Evolutionary conservation across 306 rosid species (phyloP).

Genomic region (Quercus bicolor): DNA sequence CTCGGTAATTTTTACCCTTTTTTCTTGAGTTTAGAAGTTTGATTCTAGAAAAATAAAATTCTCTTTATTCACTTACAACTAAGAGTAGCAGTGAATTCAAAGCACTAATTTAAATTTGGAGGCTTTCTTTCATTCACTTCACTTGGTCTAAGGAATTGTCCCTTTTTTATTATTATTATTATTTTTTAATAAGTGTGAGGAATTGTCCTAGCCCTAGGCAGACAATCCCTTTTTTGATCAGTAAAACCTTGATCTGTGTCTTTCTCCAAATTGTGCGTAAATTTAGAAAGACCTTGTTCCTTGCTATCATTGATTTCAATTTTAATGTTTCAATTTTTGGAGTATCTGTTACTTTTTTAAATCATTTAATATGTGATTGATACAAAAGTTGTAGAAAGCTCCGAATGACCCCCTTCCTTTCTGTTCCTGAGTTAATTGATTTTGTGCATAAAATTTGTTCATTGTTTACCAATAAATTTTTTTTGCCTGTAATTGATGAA

Average conservation of each 20-base stretch:
- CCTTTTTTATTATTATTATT: too few relatives aligned
- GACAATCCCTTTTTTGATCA: background rate
- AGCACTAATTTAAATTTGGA: background rate
- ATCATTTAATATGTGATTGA: background rate
- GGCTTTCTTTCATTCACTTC: background rate
- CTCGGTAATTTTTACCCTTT: constrained; percentile 54
- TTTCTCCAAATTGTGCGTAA: background rate
- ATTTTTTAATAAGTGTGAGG: too few relatives aligned
- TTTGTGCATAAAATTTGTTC: background rate
- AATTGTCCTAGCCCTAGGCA: background rate
- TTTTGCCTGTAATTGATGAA: background rate
- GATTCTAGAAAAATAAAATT: background rate
- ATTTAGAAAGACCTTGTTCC: background rate
- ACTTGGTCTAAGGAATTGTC: background rate
- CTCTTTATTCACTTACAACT: background rate
- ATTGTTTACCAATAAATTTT: background rate
- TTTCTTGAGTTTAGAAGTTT: background rate
- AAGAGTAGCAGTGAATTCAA: background rate
- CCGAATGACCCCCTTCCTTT: background rate
- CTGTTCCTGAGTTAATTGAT: background rate
- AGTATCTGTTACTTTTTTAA: background rate
- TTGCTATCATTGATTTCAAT: background rate
- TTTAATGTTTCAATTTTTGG: background rate
- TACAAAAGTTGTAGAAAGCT: background rate
- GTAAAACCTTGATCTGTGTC: background rate